Base-by-base conservation (phyloP, 2,329 filamentous ascomycete species). In the Paraconiothyrium sp. region DNA sequence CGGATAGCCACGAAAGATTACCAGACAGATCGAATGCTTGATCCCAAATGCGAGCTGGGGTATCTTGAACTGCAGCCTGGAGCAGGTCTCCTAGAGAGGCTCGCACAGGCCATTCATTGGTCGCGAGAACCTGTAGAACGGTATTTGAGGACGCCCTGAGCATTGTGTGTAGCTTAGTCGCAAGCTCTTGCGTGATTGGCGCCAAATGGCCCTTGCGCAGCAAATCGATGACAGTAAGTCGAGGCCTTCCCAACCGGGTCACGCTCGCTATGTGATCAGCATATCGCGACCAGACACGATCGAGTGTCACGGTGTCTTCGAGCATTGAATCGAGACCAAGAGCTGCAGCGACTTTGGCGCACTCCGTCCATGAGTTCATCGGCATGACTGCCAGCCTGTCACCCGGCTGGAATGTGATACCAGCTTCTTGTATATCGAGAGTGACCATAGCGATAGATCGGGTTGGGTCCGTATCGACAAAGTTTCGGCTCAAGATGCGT, bases 321-420 rank as follows among this genome's bases (percentile, higher is more conserved):
- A 86, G 77, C 60, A 81, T 79, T 2, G 78, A 71, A 35, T 84
- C 83, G 0, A 86, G 74, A 0, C 84, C 84, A 1, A 86, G 76
- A 0, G 84, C 84, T 0, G 84, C 81, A 2, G 82, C 84, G 10
- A 86, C 82, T 64, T 86, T 86, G 20, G 84, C 84, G 54, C 83
- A 85, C 66, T 86, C 84, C 9, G 82, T 80, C 84, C 84, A 86
- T 58, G 77, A 80, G 59, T 86, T 86, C 16, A 86, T 78, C 0
- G 84, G 84, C 84, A 86, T 86, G 2, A 87, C 76, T 0, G 84
- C 84, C 6, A 87, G 77, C 5, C 84, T 79, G 56, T 86, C 84
- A 0, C 85, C 85, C 0, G 84, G 84, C 52, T 82, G 78, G 58
- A 85, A 86, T 0, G 84, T 86, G 48, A 86, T 83, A 0, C 84